Percentiles rank a stretch among this genome's conserved stretches.
Conservation (phyloP, 208 protist genomes). For the Entamoeba invadens region DNA sequence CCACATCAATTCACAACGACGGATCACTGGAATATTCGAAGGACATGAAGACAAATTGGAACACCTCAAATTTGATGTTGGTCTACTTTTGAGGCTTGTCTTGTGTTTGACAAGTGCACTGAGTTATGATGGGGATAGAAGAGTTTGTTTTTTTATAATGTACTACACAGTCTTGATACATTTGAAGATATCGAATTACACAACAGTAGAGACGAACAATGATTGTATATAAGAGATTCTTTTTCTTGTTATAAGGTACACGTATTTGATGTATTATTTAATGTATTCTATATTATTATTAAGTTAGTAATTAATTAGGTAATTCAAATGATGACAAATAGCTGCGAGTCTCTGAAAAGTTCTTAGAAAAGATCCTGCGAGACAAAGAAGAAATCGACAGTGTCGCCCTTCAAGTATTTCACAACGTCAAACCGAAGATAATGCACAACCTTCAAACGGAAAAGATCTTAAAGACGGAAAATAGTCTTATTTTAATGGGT, state of each 20-base stretch:
- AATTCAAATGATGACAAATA: no score
- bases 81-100: neutral
- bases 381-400: neutral
- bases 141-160: neutral
- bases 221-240: no score
- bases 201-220: no score
- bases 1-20: neutral
- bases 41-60: neutral
- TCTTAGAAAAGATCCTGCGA: neutral
- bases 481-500: neutral
- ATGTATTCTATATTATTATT: no score
- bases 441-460: neutral
- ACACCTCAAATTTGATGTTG: neutral
- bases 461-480: neutral
- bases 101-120: neutral
- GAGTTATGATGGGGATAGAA: neutral
- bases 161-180: neutral
- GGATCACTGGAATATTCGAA: neutral
- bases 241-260: no score
- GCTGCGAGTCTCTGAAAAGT: neutral
- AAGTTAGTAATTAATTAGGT: no score
- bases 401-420: neutral
- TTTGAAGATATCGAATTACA: no score
- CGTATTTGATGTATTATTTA: no score
- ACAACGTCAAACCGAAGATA: neutral